These are phyloP conservation scores for Adansonia rubrostipa DNA, from an alignment of 441 rosid genomes.

Conservation along the genomic window DNA sequence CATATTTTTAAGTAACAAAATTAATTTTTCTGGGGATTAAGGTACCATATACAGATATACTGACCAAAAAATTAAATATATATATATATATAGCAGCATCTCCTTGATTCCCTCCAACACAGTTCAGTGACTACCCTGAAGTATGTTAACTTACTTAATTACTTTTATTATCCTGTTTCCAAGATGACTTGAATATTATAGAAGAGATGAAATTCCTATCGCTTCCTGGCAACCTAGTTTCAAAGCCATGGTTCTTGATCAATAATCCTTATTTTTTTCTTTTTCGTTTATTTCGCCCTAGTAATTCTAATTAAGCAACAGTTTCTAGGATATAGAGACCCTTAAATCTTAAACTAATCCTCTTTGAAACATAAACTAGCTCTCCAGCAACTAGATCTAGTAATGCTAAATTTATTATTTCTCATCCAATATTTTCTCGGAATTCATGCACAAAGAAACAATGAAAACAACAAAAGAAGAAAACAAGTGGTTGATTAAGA, in stretches of 20 bases:
- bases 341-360: neutral
- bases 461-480: slow-evolving; percentile 6
- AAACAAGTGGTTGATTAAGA: neutral
- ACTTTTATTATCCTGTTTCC: neutral
- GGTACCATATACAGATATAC: neutral
- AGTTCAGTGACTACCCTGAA: neutral
- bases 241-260: neutral
- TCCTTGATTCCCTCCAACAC: slow-evolving; percentile 6
- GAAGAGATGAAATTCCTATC: neutral
- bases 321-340: neutral
- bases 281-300: neutral
- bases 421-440: neutral
- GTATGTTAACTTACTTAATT: neutral
- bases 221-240: slow-evolving; percentile 13
- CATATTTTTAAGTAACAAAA: too few species aligned
- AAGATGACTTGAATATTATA: neutral
- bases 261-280: neutral
- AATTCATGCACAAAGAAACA: neutral
- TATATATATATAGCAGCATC: neutral
- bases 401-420: neutral
- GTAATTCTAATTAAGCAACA: neutral
- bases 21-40: too few species aligned
- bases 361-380: neutral
- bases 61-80: neutral
- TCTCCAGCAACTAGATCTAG: neutral